Evolutionary conservation across 164 flowering plant species (phyloP), one percentile per base, ranked within the genome.

Genomic region (Akebia trifoliata): DNA sequence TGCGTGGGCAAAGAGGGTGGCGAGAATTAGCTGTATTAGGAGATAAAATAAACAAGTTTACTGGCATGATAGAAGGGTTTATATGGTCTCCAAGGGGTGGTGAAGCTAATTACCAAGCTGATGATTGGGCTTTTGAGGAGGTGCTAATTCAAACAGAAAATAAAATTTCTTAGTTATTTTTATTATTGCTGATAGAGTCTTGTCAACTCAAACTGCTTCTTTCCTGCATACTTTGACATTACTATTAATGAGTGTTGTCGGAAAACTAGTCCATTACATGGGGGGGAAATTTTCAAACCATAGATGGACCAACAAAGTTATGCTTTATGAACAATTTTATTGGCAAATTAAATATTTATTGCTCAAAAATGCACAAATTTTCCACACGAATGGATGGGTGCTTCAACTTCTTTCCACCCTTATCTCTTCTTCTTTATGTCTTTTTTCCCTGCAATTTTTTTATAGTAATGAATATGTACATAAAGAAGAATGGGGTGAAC

Each of bases 1-100:
- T 94, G 99, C 83, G 85, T 53, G 99, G 96, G 12, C 99, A 90
- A 73, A 75, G 97, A 71, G 99, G 99, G n/a, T 90, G 99, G 99
- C 79, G 99, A 65, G 99, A 94, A 63, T 68, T 94, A 57, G 87
- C 99, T 60, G 72, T 85, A 38, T 63, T 90, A 62, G 99, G 99
- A 15, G 99, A 94, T 62, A 94, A 85, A 69, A 65, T 94, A 38
- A 94, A 94, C 76, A 94, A 86, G 73, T 77, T 94, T 50, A 75
- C 96, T 65, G 96, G 99, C 53, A 88, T 90, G 96, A 82, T 94
- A 53, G 97, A 90, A 74, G 97, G 99, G 56, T 71, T 90, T 46
- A 85, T 90, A 71, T 86, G 97, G 96, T 94, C 97, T 60, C 99
- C 96, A 36, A 81, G 76, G 77, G 55, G 84, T 49, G 69, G 86